Evolutionary conservation across 169 alveolate genomes (phyloP), one percentile per base, ranked within the genome.

Genomic region (Plasmodium vivax): DNA sequence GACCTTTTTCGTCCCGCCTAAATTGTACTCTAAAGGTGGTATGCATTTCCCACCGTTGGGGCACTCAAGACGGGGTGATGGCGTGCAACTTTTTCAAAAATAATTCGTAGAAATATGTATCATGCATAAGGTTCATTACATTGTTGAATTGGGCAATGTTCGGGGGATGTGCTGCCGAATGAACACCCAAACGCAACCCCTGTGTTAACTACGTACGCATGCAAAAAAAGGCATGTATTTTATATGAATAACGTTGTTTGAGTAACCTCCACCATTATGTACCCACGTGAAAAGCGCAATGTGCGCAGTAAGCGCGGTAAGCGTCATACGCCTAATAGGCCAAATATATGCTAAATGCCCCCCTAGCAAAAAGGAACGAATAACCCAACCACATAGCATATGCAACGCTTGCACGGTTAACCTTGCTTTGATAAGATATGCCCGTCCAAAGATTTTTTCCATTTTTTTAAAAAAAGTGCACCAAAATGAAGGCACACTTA

Each of bases 221-320:
- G 36, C 30, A 62, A 62, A 62, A 62, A 62, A 19, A 62, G 23
- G 77, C 30, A 62, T 27, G 36, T 62, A 0, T 62, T 62, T 62
- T 62, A n/a, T 62, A 62, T 62, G 77, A 62, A 62, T 23, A 62
- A 62, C 77, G 23, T 62, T 62, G 77, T 62, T 62, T 62, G 77
- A 62, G 77, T 27, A 62, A 62, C 77, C 9, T 62, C 74, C 32
- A 19, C 16, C 14, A 62, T 27, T 23, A 19, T 62, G 3, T 62
- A 62, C 36, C 30, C 16, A 27, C 2, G 38, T 19, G 16, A 62
- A 19, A 62, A 62, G 77, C 36, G 36, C 77, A 62, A 19, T 62
- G 6, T 62, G 77, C 30, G 77, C 77, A 62, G 36, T 27, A 62
- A 62, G 77, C 30, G 30, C 30, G 30, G 30, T 56, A 56, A 23